Evolutionary conservation across 2,329 filamentous ascomycete species (phyloP), one percentile per base, ranked within the genome.

Genomic region (Macroventuria anomochaeta): DNA sequence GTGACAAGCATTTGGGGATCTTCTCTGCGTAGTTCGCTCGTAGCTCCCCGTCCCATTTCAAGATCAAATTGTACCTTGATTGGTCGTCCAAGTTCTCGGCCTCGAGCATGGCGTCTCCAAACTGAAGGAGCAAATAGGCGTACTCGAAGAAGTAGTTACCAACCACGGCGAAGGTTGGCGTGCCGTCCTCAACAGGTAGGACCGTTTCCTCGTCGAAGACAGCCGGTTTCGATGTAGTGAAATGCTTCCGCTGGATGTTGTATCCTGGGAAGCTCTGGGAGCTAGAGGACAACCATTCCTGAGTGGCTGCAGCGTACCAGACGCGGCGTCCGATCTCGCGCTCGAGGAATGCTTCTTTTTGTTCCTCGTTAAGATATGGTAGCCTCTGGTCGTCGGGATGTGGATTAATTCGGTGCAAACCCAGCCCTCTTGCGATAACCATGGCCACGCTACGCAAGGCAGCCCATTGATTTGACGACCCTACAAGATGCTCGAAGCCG

Each of bases 401-500:
- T 5, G 58, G 52, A 7, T 47, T 53, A 31, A 71, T 57, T 41
- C 67, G 64, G 46, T 83, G 79, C 3, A 83, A 64, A 0, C 78
- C 79, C 0, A 83, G 67, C 0, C 76, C 75, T 61, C 80, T 78
- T 2, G 79, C 79, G 36, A 83, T 80, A 7, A 79, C 72, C 5
- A 78, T 67, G 2, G 76, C 79, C 1, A 78, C 74, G 2, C 76
- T 77, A 7, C 81, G 70, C 17, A 79, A 71, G 1, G 80, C 76
- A 3, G 74, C 76, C 53, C 80, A 79, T 34, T 76, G 77, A 56
- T 80, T 80, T 6, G 78, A 78, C 20, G 76, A 77, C 1, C 80
- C 80, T 1, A 82, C 71, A 13, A 80, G 65, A 62, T 83, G 80
- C 7, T 79, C 80, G 7, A 77, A 77, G 3, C 80, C 77, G n/a